phyloP scores from a whole-genome alignment of 805 yeast species.

The Myxozyma nipponensis region DNA sequence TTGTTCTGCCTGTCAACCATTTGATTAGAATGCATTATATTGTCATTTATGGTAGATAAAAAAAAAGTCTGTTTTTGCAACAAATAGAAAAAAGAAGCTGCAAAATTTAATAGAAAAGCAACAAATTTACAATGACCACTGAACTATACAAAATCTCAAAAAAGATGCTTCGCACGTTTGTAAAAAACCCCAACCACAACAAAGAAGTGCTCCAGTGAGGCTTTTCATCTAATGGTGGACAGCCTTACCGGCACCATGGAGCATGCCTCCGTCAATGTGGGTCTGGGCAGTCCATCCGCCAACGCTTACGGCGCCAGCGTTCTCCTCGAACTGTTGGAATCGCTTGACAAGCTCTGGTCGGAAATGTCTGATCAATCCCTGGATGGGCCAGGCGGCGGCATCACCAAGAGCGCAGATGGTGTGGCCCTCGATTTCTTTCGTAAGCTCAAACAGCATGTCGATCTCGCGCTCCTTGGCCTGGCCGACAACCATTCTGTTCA shows the following conservation, averaged over 20 bases:
- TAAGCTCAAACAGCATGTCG: constrained; percentile 77
- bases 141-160: background rate
- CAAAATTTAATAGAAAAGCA: too few species aligned
- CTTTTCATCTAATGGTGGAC: constrained; percentile 7
- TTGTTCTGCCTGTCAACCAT: too few species aligned
- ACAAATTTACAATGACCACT: background rate
- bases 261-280: constrained; percentile 57
- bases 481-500: constrained; percentile 75
- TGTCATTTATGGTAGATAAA: too few species aligned
- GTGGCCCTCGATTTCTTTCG: constrained; percentile 86
- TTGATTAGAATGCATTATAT: too few species aligned
- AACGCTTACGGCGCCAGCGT: constrained; percentile 48
- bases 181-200: background rate
- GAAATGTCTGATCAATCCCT: constrained; percentile 81
- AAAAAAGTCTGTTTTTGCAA: too few species aligned
- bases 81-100: too few species aligned
- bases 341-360: constrained; percentile 77
- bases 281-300: constrained; percentile 80
- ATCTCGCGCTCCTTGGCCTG: constrained; percentile 79
- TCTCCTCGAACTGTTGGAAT: constrained; percentile 56
- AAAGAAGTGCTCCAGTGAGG: background rate
- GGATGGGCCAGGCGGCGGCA: constrained; percentile 92
- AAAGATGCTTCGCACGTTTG: background rate
- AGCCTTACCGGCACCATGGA: constrained; percentile 46
- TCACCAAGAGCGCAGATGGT: constrained; percentile 91